A percentile compares a stretch with the other conserved stretches of the same genome.
phyloP scores from a whole-genome alignment of 176 grass and related monocot species.

The Triticum timopheevii region DNA sequence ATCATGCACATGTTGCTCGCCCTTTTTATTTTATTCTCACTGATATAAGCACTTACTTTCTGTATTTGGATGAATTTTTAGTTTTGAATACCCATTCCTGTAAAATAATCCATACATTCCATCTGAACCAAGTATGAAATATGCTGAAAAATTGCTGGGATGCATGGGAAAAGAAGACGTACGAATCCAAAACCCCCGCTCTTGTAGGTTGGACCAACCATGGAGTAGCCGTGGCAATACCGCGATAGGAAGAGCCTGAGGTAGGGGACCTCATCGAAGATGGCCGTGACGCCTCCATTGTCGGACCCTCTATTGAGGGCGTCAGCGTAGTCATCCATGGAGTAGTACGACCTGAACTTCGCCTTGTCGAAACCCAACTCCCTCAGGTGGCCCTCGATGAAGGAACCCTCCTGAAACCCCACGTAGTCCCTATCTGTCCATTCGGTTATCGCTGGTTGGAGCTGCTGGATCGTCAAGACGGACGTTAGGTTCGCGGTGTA shows the following conservation, averaged over 20 bases:
- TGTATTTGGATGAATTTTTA: no score
- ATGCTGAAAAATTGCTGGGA: no score
- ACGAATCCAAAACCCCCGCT: no score
- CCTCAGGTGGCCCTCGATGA: conserved; percentile 27
- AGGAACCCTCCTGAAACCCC: conserved; percentile 64
- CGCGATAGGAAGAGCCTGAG: conserved; percentile 27
- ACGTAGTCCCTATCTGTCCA: conserved; percentile 42
- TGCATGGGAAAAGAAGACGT: no score
- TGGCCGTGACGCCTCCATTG: conserved; percentile 53
- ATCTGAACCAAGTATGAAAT: no score
- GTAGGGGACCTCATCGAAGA: conserved; percentile 83
- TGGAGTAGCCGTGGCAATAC: conserved; percentile 22
- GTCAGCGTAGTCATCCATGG: conserved; percentile 43
- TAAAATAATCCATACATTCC: no score
- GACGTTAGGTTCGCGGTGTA: no score
- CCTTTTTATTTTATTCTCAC: no score
- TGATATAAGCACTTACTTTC: no score
- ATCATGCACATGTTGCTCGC: no score
- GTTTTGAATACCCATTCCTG: no score
- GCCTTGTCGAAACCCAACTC: conserved; percentile 15
- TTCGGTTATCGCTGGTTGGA: conserved; percentile 59
- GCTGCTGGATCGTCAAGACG: conserved; percentile 49
- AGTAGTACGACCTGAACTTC: conserved; percentile 45
- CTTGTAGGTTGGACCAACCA: conserved; percentile 39
- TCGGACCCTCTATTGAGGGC: conserved; percentile 52